Percentiles rank a stretch among this genome's conserved stretches.
These are phyloP conservation scores for Euphorbia peplus DNA, from an alignment of 345 rosid genomes.

Conservation along the genomic window DNA sequence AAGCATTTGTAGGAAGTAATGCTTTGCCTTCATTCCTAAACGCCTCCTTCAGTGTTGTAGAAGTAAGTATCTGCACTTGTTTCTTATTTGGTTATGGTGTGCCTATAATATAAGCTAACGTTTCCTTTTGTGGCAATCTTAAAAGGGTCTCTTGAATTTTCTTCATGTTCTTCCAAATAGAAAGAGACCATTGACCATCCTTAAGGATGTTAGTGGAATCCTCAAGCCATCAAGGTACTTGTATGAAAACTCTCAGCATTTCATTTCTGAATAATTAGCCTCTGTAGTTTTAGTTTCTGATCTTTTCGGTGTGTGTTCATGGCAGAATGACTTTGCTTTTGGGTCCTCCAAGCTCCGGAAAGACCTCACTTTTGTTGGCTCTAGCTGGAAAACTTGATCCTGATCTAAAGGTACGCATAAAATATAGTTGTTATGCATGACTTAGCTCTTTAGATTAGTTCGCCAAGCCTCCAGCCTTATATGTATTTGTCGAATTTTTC, in stretches of 20 bases:
- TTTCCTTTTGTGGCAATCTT: background rate
- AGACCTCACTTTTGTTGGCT: conserved; percentile 72
- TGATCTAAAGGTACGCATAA: conserved; percentile 46
- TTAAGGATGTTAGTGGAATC: conserved; percentile 62
- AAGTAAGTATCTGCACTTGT: conserved; percentile 32
- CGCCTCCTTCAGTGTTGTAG: conserved; percentile 38
- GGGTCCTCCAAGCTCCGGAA: conserved; percentile 90
- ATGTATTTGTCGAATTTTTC: too few relatives aligned
- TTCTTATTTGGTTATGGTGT: background rate
- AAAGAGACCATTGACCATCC: conserved; percentile 57
- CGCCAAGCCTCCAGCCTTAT: too few relatives aligned
- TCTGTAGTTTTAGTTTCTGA: background rate
- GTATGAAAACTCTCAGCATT: conserved; percentile 12
- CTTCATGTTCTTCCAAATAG: conserved; percentile 41
- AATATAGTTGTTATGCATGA: too few relatives aligned
- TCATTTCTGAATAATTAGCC: background rate
- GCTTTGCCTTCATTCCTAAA: conserved; percentile 59
- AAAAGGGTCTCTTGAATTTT: conserved; percentile 26
- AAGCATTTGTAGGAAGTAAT: conserved; percentile 57
- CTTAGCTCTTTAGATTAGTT: too few relatives aligned
- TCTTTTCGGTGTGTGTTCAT: conserved; percentile 1
- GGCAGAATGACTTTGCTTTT: conserved; percentile 68
- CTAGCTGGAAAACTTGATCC: conserved; percentile 73
- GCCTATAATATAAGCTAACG: background rate
- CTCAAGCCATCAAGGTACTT: conserved; percentile 66